phyloP scores from a whole-genome alignment of 2,329 filamentous ascomycete species.

The Aspergillus aculeatus region DNA sequence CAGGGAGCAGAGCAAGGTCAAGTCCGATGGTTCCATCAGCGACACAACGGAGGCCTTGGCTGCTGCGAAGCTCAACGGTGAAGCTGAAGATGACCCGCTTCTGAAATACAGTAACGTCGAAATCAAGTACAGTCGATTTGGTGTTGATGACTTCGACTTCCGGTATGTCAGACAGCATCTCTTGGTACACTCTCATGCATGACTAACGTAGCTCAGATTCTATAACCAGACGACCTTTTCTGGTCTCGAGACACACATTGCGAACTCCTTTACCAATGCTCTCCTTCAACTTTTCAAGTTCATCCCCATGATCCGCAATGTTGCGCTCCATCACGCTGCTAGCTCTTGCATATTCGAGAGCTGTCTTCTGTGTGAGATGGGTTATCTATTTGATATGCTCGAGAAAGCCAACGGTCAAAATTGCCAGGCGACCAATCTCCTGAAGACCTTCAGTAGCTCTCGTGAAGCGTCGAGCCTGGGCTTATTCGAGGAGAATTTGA shows the following conservation, averaged over 20 bases:
- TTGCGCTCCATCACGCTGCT: constrained; percentile 84
- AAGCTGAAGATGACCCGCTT: constrained; percentile 76
- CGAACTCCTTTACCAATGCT: constrained; percentile 93
- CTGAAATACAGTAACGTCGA: constrained; percentile 90
- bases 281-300: constrained; percentile 89
- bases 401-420: constrained; percentile 92
- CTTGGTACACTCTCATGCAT: not conserved
- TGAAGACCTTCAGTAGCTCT: constrained; percentile 83
- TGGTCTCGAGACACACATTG: constrained; percentile 91
- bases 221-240: constrained; percentile 94
- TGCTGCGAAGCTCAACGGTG: constrained; percentile 67
- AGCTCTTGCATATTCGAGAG: constrained; percentile 77
- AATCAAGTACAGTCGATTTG: constrained; percentile 98
- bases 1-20: constrained; percentile 56
- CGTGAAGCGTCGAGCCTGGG: constrained; percentile 75
- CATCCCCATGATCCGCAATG: constrained; percentile 81
- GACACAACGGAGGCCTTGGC: constrained; percentile 66
- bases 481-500: constrained; percentile 78
- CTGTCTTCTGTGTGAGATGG: constrained; percentile 89
- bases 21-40: constrained; percentile 38
- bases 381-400: constrained; percentile 96
- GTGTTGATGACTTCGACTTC: constrained; percentile 99
- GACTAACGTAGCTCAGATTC: constrained; percentile 57
- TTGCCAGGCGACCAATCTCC: constrained; percentile 91
- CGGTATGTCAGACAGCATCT: constrained; percentile 62